Evolutionary conservation across 1,284 basidiomycete species (phyloP), one percentile per base, ranked within the genome.

Genomic region (Agaricales sp.): DNA sequence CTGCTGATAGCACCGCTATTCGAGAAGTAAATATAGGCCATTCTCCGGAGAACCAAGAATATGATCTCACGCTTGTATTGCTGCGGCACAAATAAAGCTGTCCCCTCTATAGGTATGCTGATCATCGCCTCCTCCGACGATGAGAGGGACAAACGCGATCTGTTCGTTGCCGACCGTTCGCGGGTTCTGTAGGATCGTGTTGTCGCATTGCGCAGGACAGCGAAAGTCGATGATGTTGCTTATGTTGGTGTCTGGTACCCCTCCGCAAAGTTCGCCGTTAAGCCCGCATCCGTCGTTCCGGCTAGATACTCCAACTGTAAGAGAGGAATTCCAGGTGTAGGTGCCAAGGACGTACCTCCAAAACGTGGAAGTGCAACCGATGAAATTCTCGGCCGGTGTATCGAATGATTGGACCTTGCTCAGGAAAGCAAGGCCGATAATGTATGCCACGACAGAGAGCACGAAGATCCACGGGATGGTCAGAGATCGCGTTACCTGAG

Each of bases 71-170:
- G 80, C 76, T 69, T 90, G 88, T 26, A 84, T 73, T n/a, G 90
- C 90, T 39, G 90, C 81, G 30, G 88, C 79, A 61, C 92, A 94
- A 26, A 93, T 76, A 61, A 92, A 94, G 47, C 74, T 82, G 61
- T 94, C 92, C 1, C 80, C 88, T 57, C 92, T 73, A 58, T 92
- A 93, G 2, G 87, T 89, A 22, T 62, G 58, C 45, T 80, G 69
- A 2, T 53, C 55, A 61, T 88, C 84, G 2, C 87, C 87, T 13
- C 91, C 91, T 6, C 92, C 92, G 1, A 94, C 85, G 46, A 94
- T 74, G 19, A 93, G 70, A 3, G 90, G 86, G 18, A 78, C 72
- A 56, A 80, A 87, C 37, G 77, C 77, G 35, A 82, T 70, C 53
- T 81, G 68, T 49, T 78, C 64, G 51, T 77, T 62, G 22, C 91